Percentiles rank a stretch among this genome's conserved stretches.
Evolutionary conservation across 148 eudicot species (phyloP).

Genomic region (Persicaria maculosa): DNA sequence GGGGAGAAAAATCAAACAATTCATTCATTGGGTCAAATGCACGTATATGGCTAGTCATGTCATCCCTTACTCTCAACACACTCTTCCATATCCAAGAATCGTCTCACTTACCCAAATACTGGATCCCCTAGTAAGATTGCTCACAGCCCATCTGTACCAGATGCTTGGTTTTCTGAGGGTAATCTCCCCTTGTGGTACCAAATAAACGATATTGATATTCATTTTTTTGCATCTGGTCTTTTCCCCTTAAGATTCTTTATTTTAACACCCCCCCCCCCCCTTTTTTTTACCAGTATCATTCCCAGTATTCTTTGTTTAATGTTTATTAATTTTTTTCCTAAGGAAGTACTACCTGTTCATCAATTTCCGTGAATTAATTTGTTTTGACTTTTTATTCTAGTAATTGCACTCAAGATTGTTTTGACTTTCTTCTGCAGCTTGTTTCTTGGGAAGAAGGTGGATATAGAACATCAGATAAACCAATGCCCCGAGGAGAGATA

Average conservation of each 20-base stretch:
- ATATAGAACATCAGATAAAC: conserved; percentile 66
- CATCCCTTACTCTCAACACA: no score
- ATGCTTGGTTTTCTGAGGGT: no score
- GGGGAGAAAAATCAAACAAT: no score
- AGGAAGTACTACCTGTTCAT: neutral
- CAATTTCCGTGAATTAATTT: neutral
- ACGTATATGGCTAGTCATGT: no score
- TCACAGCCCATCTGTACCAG: no score
- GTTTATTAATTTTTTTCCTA: neutral
- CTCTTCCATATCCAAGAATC: no score
- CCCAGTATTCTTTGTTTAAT: neutral
- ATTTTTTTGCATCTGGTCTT: neutral
- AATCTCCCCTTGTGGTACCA: neutral
- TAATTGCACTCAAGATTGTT: neutral
- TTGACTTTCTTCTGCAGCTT: conserved; percentile 47
- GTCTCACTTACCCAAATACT: no score
- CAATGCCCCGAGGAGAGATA: conserved; percentile 94
- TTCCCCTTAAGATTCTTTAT: neutral
- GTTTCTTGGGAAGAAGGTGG: conserved; percentile 98
- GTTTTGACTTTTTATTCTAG: neutral
- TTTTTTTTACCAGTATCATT: neutral
- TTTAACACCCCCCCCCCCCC: neutral
- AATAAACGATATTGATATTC: neutral
- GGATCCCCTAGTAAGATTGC: no score
- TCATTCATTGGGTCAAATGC: no score